Conservation (phyloP, 2,329 filamentous ascomycete genomes). For the Torrubiella hemipterigena region DNA sequence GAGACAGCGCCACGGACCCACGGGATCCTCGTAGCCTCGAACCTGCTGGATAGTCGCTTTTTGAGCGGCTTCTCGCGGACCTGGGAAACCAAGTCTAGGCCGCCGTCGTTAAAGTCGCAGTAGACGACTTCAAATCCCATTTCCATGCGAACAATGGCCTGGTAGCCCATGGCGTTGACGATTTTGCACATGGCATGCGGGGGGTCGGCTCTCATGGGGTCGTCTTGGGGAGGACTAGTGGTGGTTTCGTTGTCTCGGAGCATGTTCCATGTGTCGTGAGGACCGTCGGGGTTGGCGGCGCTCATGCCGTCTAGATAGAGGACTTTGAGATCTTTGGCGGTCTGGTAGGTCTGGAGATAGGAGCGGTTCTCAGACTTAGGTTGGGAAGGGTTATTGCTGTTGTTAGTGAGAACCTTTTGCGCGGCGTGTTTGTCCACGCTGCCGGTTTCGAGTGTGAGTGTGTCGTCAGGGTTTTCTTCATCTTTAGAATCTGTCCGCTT, state of each 20-base stretch:
- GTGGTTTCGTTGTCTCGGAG: no score
- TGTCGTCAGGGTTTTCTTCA: slow-evolving; percentile 8
- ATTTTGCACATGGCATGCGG: slow-evolving; percentile 44
- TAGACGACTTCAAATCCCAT: slow-evolving; percentile 61
- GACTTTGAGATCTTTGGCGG: slow-evolving; percentile 43
- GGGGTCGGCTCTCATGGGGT: no score
- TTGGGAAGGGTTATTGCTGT: no score
- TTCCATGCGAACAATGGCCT: slow-evolving; percentile 57
- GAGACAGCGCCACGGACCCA: no score
- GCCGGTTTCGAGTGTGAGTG: slow-evolving; percentile 1
- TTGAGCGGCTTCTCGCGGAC: no score
- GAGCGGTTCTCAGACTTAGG: slow-evolving; percentile 28
- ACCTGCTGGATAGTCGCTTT: no score
- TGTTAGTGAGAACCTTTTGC: no score
- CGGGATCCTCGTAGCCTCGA: no score
- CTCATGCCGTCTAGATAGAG: slow-evolving; percentile 61
- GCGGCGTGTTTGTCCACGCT: slow-evolving; percentile 2
- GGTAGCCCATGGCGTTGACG: slow-evolving; percentile 41
- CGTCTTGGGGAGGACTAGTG: no score
- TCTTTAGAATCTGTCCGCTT: not conserved
- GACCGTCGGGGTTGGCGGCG: slow-evolving; percentile 49
- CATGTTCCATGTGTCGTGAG: no score
- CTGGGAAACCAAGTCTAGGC: slow-evolving; percentile 24
- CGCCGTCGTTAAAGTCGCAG: slow-evolving; percentile 46
- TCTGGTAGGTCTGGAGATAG: slow-evolving; percentile 55